These are phyloP conservation scores for Volvox africanus DNA, from an alignment of 139 green algal species.

Conservation along the genomic window DNA sequence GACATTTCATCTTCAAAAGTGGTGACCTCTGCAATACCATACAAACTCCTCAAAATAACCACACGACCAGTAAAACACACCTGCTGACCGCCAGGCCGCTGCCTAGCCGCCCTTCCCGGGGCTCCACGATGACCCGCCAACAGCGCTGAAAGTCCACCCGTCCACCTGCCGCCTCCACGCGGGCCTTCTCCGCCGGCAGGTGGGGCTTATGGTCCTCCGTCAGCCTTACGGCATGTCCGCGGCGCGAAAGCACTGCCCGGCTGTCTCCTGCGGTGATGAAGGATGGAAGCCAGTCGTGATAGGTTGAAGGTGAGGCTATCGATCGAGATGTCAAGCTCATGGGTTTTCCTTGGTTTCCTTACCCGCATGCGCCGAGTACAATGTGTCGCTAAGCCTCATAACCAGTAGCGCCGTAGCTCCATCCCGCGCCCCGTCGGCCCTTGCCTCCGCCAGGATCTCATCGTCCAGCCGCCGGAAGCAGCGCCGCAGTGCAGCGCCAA, in stretches of 20 bases:
- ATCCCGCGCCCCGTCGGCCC: constrained; percentile 64
- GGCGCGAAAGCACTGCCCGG: constrained; percentile 74
- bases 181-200: constrained; percentile 57
- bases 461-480: constrained; percentile 60
- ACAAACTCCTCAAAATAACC: no score
- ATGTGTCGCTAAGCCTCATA: constrained; percentile 66
- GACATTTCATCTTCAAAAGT: no score
- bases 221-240: constrained; percentile 62
- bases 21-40: no score
- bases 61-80: constrained; percentile 28
- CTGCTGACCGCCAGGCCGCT: constrained; percentile 79
- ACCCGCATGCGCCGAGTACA: constrained; percentile 79
- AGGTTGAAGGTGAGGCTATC: neutral
- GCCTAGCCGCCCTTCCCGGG: constrained; percentile 64
- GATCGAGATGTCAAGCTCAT: no score
- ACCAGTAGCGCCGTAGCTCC: constrained; percentile 79
- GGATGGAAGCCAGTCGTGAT: neutral
- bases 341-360: constrained; percentile 6
- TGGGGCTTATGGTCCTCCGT: constrained; percentile 87
- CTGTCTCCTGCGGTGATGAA: constrained; percentile 61
- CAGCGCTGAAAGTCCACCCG: constrained; percentile 78
- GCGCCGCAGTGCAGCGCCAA: constrained; percentile 27
- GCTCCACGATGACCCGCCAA: constrained; percentile 85
- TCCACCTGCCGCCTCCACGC: constrained; percentile 68
- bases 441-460: constrained; percentile 68